Evolutionary conservation across 1,139 yeast genomes (phyloP).

Genomic region (Candida gigantensis): DNA sequence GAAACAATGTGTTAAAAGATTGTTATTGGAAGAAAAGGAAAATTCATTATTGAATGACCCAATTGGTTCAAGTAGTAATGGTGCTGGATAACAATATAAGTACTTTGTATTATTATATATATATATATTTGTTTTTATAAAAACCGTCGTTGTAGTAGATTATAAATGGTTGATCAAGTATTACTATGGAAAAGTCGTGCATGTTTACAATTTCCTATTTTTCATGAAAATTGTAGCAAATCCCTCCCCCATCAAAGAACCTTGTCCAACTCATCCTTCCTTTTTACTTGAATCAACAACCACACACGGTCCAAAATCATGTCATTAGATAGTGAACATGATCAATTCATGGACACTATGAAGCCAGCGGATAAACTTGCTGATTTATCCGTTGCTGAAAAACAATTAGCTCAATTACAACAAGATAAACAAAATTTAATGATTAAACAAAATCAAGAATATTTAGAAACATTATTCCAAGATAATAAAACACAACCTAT

Average conservation of each 20-base stretch:
- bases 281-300: neutral
- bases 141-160: no score
- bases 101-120: neutral
- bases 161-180: no score
- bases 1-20: conserved; percentile 71
- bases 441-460: conserved; percentile 40
- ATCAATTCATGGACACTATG: conserved; percentile 18
- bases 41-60: conserved; percentile 11
- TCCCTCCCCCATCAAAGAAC: no score
- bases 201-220: no score
- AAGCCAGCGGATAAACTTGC: conserved; percentile 9
- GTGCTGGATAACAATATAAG: neutral
- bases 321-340: conserved; percentile 18
- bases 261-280: no score
- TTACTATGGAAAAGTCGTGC: no score
- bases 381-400: conserved; percentile 26
- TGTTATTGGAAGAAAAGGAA: conserved; percentile 62
- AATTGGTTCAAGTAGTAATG: conserved; percentile 12
- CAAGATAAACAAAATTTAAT: conserved; percentile 35
- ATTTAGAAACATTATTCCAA: conserved; percentile 43
- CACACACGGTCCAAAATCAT: conserved; percentile 6
- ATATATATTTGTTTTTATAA: no score
- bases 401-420: conserved; percentile 32
- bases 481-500: conserved; percentile 48
- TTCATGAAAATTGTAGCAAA: neutral